A percentile compares a stretch with the other conserved stretches of the same genome.
These are phyloP conservation scores for Pyrenopolyporus hunteri DNA, from an alignment of 495 filamentous ascomycete genomes.

Conservation along the genomic window DNA sequence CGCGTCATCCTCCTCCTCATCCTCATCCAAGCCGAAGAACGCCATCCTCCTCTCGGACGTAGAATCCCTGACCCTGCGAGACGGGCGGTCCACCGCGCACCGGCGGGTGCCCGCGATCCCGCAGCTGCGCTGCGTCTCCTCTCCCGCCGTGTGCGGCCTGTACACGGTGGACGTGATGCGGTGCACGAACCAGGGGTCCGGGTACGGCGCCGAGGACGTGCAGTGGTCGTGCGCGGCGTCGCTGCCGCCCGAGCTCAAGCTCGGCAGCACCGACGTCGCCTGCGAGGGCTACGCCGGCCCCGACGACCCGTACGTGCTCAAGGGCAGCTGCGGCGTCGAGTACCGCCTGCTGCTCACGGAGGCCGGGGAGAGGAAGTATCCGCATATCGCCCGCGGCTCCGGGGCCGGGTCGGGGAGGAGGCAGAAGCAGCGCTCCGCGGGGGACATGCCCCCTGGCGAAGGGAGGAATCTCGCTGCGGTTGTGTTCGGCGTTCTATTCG, in stretches of 20 bases:
- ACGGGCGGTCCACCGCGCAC: constrained; percentile 65
- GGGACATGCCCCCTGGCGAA: too few species aligned
- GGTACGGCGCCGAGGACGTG: constrained; percentile 72
- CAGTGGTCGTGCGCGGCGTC: constrained; percentile 88
- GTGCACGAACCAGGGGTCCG: constrained; percentile 80
- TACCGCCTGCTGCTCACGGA: constrained; percentile 85
- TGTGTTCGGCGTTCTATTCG: constrained; percentile 43
- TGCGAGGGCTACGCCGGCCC: constrained; percentile 85
- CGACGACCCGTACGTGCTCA: constrained; percentile 82
- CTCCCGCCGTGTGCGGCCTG: constrained; percentile 62
- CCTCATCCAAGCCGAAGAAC: constrained; percentile 49
- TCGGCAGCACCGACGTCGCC: constrained; percentile 87
- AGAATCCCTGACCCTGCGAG: constrained; percentile 76
- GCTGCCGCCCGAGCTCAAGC: constrained; percentile 82
- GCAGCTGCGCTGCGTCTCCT: constrained; percentile 81
- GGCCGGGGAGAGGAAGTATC: constrained; percentile 74
- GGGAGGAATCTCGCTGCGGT: constrained; percentile 8
- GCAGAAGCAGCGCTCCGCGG: constrained; percentile 31
- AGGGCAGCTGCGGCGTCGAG: constrained; percentile 92
- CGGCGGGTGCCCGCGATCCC: constrained; percentile 80
- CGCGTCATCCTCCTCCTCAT: constrained; percentile 42
- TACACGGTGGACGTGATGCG: constrained; percentile 82
- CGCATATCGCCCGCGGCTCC: constrained; percentile 48
- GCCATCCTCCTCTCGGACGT: constrained; percentile 79
- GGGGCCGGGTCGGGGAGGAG: too few species aligned